Evolutionary conservation across 768 basidiomycete genomes (phyloP), one percentile per base, ranked within the genome.

Genomic region (Psilocybe tampanensis): DNA sequence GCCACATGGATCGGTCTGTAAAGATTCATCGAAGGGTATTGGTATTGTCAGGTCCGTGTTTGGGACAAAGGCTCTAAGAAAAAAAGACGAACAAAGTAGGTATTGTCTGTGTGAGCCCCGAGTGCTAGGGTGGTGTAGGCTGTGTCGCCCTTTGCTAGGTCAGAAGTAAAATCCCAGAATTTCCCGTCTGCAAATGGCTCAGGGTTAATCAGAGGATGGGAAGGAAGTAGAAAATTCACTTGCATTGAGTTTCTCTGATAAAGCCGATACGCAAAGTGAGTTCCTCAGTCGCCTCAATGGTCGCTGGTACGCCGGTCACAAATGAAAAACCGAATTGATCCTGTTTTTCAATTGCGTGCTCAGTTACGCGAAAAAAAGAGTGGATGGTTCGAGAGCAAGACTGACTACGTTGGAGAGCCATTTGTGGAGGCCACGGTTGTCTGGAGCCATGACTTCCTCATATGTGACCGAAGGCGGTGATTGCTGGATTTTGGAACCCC

Each of bases 161-260:
- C 88, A 0, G 95, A 86, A 0, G 94, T 97, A 66, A 98, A 96
- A 66, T 98, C 94, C 95, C 96, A 99, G 73, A 98, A 95, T 55
- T 86, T 87, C 32, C 95, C 96, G 65, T 98, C 94, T 95, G 60
- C 1, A 33, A 3, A 22, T 11, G 47, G 66, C 44, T 12, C n/a
- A 43, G 2, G n/a, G 32, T 34, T 45, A 45, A 24, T 53, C n/a
- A 32, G 11, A 32, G 24, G 47, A 51, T 24, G 8, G 29, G 39
- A 11, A 9, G 8, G 22, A 39, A 11, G 7, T 23, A 47, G 2
- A 67, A n/a, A 39, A 39, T 39, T 13, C n/a, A 8, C n/a, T 39
- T 19, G 76, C 79, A 80, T 67, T 82, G 79, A 0, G 96, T 98
- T 71, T 96, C 88, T 43, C 95, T 84, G 56, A 97, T 95, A 65